Evolutionary conservation across 352 stramenopile genomes (phyloP).

Genomic region (Globisporangium barbulae): DNA sequence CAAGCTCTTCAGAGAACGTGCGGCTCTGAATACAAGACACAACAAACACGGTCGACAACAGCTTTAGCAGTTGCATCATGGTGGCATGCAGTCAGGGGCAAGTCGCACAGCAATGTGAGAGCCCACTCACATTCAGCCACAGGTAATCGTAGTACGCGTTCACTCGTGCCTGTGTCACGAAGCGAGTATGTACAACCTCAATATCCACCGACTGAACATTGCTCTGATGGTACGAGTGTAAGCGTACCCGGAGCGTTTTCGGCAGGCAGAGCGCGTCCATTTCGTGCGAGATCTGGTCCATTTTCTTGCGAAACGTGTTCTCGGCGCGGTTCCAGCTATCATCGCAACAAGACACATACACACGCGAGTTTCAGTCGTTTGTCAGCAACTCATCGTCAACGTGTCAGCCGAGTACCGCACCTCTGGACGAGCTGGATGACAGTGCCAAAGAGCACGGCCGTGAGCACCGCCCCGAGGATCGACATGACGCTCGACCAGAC

Average conservation of each 20-base stretch:
- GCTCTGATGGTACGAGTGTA: not conserved
- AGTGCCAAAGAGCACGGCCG: slow-evolving; percentile 49
- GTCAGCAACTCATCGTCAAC: too few species aligned
- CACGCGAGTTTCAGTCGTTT: not conserved
- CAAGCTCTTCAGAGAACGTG: slow-evolving; percentile 54
- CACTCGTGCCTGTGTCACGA: slow-evolving; percentile 28
- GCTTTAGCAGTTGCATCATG: not conserved
- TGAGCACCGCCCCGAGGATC: slow-evolving; percentile 40
- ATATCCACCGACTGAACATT: not conserved
- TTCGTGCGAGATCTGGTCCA: slow-evolving; percentile 65
- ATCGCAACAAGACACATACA: not conserved
- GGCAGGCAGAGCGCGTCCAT: slow-evolving; percentile 60
- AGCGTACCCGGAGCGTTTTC: slow-evolving; percentile 41
- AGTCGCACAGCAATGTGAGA: not conserved
- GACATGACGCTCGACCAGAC: slow-evolving; percentile 45
- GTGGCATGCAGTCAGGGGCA: too few species aligned
- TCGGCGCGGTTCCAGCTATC: slow-evolving; percentile 62
- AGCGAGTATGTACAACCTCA: not conserved
- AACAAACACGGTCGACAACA: not conserved
- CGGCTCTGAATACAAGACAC: slow-evolving; percentile 29
- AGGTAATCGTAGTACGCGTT: slow-evolving; percentile 71
- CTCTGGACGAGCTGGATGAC: slow-evolving; percentile 61
- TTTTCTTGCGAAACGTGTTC: slow-evolving; percentile 67
- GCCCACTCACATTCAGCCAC: slow-evolving; percentile 49
- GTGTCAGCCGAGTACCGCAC: slow-evolving; percentile 17